Conservation (phyloP, 306 rosid species). For the Begonia peltatifolia region DNA sequence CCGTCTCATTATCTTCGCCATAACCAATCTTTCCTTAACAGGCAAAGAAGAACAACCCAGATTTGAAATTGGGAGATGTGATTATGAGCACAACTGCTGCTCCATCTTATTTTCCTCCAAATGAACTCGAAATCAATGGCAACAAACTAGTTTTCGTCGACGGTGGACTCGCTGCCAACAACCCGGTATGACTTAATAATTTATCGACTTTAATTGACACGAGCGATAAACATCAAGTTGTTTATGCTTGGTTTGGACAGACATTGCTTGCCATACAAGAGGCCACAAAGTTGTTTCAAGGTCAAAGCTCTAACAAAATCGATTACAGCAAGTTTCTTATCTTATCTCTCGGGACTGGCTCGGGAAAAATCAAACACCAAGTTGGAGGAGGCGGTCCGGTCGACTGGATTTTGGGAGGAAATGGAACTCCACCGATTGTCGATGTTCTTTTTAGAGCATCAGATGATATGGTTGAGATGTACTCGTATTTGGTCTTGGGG, state of each 20-base stretch:
- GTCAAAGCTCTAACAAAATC: background rate
- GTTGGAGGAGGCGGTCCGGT: background rate
- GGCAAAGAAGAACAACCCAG: slow-evolving; percentile 4
- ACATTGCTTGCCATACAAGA: slow-evolving; percentile 9
- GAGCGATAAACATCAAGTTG: background rate
- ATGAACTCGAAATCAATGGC: background rate
- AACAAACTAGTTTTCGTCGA: background rate
- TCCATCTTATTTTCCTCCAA: slow-evolving; percentile 9
- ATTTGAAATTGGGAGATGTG: slow-evolving; percentile 6
- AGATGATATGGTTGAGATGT: slow-evolving; percentile 10
- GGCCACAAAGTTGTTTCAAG: slow-evolving; percentile 6
- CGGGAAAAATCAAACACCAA: slow-evolving; percentile 4
- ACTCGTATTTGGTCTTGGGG: slow-evolving; percentile 5
- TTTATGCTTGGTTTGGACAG: background rate
- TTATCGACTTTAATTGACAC: background rate
- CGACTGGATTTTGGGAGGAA: background rate
- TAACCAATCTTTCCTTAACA: background rate
- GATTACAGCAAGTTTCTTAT: slow-evolving; percentile 6
- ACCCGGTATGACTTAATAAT: slow-evolving; percentile 3
- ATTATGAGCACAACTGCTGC: slow-evolving; percentile 14
- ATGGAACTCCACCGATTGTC: slow-evolving; percentile 2
- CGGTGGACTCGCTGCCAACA: slow-evolving; percentile 11
- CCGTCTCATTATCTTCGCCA: too few relatives aligned
- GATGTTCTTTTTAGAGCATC: slow-evolving; percentile 12
- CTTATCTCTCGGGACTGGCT: slow-evolving; percentile 15